Base-by-base conservation (phyloP, 306 rosid genomes). In the Acacia confusa region DNA sequence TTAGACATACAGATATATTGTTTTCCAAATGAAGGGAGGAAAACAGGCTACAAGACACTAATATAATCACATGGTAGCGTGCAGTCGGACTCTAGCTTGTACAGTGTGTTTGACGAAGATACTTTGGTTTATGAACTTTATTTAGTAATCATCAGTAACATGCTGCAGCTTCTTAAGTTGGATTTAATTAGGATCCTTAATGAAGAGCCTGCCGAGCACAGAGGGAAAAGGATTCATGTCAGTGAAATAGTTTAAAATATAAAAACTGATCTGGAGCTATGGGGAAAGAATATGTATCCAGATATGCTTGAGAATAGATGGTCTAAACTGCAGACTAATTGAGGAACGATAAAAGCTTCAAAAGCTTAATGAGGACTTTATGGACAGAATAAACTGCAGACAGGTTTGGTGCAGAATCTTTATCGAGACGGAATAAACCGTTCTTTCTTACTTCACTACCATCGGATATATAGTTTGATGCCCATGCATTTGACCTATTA, bases 191-290 rank as follows among this genome's bases (percentile, higher is more conserved):
- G 76, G 73, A 75, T 48, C 55, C 19, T 15, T 4, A 14, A 48
- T 83, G 55, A 72, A 80, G 81, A 82, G 70, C 88, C 92, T 90
- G 89, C 81, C 72, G 75, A 28, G 24, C 32, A 36, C 22, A 76
- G 52, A 80, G 52, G 78, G 52, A 36, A 72, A 44, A 44, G 17
- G 3, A 43, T 71, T 41, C 41, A 50, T 28, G 38, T 79, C 81
- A 72, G 70, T 30, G 75, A 78, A 43, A 50, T 19, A 67, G 53
- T 47, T 34, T 80, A 16, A 24, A 28, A 40, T 7, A 47, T 67
- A n/a, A 27, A 19, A 34, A 40, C 64, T 41, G 7, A 36, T 36
- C 66, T 53, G 9, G 12, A 67, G 50, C 40, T 70, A 4, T 8
- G 34, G 70, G 47, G 45, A 65, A 52, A 45, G 78, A 63, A 55